These are phyloP conservation scores for Zygosaccharomyces bisporus DNA, from an alignment of 805 yeast species.

Conservation along the genomic window DNA sequence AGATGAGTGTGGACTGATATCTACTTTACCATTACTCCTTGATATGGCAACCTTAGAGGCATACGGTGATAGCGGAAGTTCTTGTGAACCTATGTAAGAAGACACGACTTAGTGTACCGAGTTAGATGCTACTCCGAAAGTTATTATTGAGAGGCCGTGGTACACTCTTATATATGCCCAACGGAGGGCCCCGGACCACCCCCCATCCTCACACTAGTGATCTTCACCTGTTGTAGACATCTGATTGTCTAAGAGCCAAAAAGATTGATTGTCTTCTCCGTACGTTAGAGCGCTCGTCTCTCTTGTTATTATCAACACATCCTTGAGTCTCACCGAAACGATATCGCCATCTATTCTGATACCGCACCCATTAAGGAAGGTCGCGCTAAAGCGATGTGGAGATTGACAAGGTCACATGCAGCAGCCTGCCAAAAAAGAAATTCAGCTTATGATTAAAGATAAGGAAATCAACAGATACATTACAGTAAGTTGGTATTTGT, in stretches of 20 bases:
- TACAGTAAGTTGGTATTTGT: too few relatives aligned
- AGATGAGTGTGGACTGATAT: neutral
- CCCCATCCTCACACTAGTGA: too few relatives aligned
- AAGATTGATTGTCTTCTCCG: neutral
- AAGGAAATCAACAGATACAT: neutral
- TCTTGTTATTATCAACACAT: neutral
- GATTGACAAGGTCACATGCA: neutral
- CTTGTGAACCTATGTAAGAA: neutral
- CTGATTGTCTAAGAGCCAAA: neutral
- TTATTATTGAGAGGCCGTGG: too few relatives aligned
- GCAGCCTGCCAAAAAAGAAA: too few relatives aligned
- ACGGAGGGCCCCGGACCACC: too few relatives aligned
- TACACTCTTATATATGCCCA: too few relatives aligned
- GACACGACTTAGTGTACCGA: neutral
- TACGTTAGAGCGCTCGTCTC: neutral
- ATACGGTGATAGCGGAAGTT: neutral
- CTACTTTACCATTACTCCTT: neutral
- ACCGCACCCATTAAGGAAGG: neutral
- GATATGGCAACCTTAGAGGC: neutral
- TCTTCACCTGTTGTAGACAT: neutral
- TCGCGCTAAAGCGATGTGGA: neutral
- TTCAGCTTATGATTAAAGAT: neutral
- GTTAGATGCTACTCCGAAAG: neutral
- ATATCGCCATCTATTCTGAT: neutral
- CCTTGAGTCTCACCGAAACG: neutral